Evolutionary conservation across 2,329 filamentous ascomycete species (phyloP).

Genomic region (Verticillium nonalfalfae): DNA sequence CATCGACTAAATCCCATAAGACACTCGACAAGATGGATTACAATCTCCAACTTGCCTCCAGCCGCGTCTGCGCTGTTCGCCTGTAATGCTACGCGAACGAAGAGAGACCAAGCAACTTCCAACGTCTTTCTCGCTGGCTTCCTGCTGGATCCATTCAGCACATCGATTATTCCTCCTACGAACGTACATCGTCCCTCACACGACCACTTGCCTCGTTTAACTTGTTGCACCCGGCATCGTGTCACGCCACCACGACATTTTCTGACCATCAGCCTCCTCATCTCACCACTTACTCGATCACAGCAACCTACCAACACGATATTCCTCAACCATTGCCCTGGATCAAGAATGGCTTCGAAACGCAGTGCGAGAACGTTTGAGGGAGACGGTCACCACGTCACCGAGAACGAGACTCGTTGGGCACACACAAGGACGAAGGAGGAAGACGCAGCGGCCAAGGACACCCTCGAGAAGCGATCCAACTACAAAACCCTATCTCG

Average conservation of each 20-base stretch:
- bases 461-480: conserved; percentile 1
- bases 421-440: neutral
- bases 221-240: neutral
- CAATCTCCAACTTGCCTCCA: conserved; percentile 12
- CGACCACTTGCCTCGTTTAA: conserved; percentile 9
- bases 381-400: conserved; percentile 7
- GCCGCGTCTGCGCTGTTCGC: conserved; percentile 9
- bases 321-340: neutral
- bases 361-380: conserved; percentile 10
- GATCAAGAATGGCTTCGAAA: conserved; percentile 10
- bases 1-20: neutral
- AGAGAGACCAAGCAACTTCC: neutral
- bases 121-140: neutral
- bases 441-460: neutral
- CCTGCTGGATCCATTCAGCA: neutral
- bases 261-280: neutral
- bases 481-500: conserved; percentile 1
- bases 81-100: conserved; percentile 8
- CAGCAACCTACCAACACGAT: neutral
- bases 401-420: neutral
- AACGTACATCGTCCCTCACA: conserved; percentile 4
- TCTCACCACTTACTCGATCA: neutral
- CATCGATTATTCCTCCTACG: neutral
- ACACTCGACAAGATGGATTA: conserved; percentile 12
- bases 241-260: neutral